Conservation (phyloP, 148 eudicot species). For the Beta vulgaris region DNA sequence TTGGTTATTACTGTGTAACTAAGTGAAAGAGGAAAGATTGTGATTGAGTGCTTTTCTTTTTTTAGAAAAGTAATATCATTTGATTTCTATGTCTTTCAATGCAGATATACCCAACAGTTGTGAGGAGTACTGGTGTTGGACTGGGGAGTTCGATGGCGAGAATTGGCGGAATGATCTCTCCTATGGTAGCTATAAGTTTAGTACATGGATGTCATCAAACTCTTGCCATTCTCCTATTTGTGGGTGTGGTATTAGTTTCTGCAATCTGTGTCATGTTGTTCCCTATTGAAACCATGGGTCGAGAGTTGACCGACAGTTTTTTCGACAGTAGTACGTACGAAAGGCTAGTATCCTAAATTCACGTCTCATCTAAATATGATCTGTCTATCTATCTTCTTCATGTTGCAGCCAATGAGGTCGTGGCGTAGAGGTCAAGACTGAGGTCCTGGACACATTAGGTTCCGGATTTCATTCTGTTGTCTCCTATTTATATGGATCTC, state of each 20-base stretch:
- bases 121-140: constrained; percentile 74
- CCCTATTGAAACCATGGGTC: constrained; percentile 73
- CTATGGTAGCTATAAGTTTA: constrained; percentile 68
- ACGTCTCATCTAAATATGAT: background rate
- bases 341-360: background rate
- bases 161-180: constrained; percentile 76
- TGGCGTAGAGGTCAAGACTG: constrained; percentile 1
- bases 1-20: no score
- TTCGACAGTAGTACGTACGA: constrained; percentile 17
- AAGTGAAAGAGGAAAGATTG: no score
- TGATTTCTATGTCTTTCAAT: background rate
- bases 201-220: constrained; percentile 64
- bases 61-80: background rate
- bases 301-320: constrained; percentile 45
- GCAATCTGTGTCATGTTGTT: constrained; percentile 59
- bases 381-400: background rate
- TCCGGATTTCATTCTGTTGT: constrained; percentile 7
- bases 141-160: constrained; percentile 73
- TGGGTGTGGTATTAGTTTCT: constrained; percentile 48
- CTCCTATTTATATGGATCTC: background rate
- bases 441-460: constrained; percentile 2
- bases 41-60: no score
- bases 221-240: constrained; percentile 51
- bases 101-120: constrained; percentile 65
- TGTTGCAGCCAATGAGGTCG: constrained; percentile 2